Evolutionary conservation across 345 rosid species (phyloP).

Genomic region (Passiflora organensis): DNA sequence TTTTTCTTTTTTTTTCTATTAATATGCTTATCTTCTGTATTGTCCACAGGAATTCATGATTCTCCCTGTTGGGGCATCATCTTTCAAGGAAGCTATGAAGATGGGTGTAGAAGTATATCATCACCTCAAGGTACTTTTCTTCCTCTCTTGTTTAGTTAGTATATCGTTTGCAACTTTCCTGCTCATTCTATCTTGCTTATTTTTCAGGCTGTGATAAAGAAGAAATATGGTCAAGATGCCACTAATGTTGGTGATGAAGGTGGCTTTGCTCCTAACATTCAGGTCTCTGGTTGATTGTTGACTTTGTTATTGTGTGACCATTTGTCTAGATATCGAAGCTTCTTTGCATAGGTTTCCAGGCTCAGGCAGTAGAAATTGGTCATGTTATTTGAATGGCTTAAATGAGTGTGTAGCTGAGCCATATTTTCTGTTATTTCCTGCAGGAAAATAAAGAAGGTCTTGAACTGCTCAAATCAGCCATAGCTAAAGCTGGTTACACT

Average conservation of each 20-base stretch:
- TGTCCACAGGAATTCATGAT: conserved; percentile 85
- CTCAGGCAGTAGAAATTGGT: neutral
- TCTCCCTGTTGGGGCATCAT: conserved; percentile 85
- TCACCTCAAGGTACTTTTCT: conserved; percentile 60
- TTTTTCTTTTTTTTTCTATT: neutral
- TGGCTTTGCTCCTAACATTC: conserved; percentile 97
- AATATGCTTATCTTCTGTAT: neutral
- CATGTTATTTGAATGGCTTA: neutral
- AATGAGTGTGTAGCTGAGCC: neutral
- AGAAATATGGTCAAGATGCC: conserved; percentile 99
- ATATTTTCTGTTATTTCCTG: neutral
- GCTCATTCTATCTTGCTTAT: conserved; percentile 8
- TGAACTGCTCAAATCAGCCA: conserved; percentile 64
- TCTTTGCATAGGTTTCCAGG: neutral
- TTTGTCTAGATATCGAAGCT: no score
- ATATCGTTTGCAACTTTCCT: no score
- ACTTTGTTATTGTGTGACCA: neutral
- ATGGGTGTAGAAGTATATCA: conserved; percentile 98
- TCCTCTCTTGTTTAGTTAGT: no score
- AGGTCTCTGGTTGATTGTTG: conserved; percentile 32
- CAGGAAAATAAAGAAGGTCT: conserved; percentile 73
- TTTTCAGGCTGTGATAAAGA: conserved; percentile 66
- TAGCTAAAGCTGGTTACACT: conserved; percentile 60
- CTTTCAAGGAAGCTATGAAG: conserved; percentile 97
- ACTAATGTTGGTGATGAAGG: conserved; percentile 99